These are phyloP conservation scores for Cucurbitaria berberidis DNA, from an alignment of 2,329 filamentous ascomycete species.

Conservation along the genomic window DNA sequence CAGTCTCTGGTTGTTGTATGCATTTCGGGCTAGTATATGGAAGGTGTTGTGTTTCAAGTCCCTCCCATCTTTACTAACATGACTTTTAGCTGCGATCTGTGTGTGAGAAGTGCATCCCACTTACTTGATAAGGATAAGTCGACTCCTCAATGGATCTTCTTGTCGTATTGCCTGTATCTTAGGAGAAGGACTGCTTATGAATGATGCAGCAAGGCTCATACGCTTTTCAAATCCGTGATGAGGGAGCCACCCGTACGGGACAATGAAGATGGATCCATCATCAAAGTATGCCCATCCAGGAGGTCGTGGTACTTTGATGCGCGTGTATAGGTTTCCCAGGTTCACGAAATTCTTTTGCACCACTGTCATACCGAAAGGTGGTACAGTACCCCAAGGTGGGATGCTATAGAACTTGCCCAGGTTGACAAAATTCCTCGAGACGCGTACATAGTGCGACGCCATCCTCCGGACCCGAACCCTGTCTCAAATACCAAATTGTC, in stretches of 20 bases:
- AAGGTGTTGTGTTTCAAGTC: not conserved
- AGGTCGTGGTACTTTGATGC: not conserved
- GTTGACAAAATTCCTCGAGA: constrained; percentile 16
- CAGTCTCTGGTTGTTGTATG: constrained; percentile 9
- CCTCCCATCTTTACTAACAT: constrained; percentile 6
- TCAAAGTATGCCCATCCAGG: constrained; percentile 29
- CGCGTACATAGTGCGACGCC: constrained; percentile 11
- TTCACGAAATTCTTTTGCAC: constrained; percentile 17
- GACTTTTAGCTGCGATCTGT: not conserved
- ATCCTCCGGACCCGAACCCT: not conserved
- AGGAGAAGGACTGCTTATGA: constrained; percentile 14
- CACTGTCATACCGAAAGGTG: not conserved
- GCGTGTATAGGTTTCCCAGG: constrained; percentile 17
- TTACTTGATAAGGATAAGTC: constrained; percentile 22
- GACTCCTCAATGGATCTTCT: constrained; percentile 1
- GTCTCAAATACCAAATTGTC: not conserved
- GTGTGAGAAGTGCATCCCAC: not conserved
- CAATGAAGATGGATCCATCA: constrained; percentile 29
- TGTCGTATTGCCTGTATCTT: constrained; percentile 10
- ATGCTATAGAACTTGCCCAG: constrained; percentile 19
- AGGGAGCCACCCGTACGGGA: constrained; percentile 5
- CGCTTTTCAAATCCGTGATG: constrained; percentile 21
- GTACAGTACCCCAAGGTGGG: constrained; percentile 1
- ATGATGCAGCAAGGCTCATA: constrained; percentile 22
- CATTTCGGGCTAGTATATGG: constrained; percentile 18